These are phyloP conservation scores for Xylaria sp. DNA, from an alignment of 2,329 filamentous ascomycete genomes.

Conservation along the genomic window DNA sequence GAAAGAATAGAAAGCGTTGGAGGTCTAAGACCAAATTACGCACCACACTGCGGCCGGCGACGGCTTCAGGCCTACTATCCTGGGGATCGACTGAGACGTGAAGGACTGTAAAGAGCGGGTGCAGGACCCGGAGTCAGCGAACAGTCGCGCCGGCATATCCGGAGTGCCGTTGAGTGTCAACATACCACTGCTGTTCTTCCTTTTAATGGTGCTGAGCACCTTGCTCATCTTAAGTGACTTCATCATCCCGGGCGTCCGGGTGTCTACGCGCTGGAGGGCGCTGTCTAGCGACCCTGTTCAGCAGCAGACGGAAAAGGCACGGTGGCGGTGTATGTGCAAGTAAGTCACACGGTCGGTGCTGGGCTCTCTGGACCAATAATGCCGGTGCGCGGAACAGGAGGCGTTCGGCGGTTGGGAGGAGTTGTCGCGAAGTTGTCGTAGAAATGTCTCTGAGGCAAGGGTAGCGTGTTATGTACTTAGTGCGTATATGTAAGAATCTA, in stretches of 20 bases:
- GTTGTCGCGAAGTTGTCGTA: not conserved
- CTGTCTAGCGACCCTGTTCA: conserved; percentile 1
- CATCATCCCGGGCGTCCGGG: conserved; percentile 44
- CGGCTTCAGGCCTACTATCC: conserved; percentile 73
- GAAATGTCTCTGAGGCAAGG: conserved; percentile 22
- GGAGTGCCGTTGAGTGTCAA: not conserved
- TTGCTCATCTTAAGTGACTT: conserved; percentile 66
- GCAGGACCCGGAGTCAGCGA: conserved; percentile 22
- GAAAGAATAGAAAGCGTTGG: not conserved
- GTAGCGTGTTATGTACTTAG: too few relatives aligned
- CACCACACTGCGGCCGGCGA: conserved; percentile 73
- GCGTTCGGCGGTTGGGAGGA: conserved; percentile 1
- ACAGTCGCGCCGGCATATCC: not conserved
- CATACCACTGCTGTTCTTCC: conserved; percentile 53
- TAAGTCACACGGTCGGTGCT: not conserved
- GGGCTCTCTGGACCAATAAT: conserved; percentile 3
- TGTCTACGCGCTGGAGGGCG: not conserved
- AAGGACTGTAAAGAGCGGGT: conserved; percentile 28
- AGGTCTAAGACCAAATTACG: conserved; percentile 45
- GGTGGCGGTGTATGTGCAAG: conserved; percentile 9
- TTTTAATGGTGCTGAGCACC: conserved; percentile 66
- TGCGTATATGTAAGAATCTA: not conserved
- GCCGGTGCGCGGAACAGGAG: conserved; percentile 3
- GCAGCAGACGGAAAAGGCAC: conserved; percentile 9
- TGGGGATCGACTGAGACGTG: conserved; percentile 45